Evolutionary conservation across 345 rosid species (phyloP).

Genomic region (Lepidium aucheri): DNA sequence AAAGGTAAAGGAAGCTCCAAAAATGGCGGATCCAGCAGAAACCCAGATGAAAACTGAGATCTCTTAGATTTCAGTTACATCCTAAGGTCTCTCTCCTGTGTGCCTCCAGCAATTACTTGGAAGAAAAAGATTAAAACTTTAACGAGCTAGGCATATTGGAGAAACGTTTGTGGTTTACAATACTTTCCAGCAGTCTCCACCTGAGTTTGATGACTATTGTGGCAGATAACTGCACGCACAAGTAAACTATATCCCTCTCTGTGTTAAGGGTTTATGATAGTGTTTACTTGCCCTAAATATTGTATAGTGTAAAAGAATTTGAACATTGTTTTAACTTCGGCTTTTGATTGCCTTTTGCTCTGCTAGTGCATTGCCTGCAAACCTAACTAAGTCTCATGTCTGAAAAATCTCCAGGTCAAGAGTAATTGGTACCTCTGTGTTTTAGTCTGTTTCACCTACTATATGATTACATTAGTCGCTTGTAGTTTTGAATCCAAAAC

Average conservation of each 20-base stretch:
- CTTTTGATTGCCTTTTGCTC: not conserved
- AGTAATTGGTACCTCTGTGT: not conserved
- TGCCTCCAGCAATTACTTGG: not conserved
- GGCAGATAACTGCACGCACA: not conserved
- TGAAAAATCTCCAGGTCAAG: not conserved
- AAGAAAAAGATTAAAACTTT: not conserved
- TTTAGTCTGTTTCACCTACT: not conserved
- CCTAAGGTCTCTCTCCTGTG: not conserved
- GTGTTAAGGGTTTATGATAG: not conserved
- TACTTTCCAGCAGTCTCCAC: not conserved
- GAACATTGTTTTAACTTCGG: slow-evolving; percentile 8
- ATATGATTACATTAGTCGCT: not conserved
- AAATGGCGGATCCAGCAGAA: slow-evolving; percentile 19
- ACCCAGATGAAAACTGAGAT: slow-evolving; percentile 13
- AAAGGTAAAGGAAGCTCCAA: slow-evolving; percentile 26
- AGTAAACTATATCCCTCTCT: not conserved
- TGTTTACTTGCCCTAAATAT: not conserved
- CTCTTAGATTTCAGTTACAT: slow-evolving; percentile 8
- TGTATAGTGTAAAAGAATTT: slow-evolving; percentile 10
- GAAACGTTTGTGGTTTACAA: too few relatives aligned
- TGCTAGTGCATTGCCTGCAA: not conserved
- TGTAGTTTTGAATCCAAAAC: not conserved
- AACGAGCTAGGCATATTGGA: not conserved
- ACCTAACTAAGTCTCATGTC: not conserved
- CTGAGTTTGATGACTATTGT: slow-evolving; percentile 1